Evolutionary conservation across 2,329 filamentous ascomycete species (phyloP), one percentile per base, ranked within the genome.

Genomic region (Aspergillus sp.): DNA sequence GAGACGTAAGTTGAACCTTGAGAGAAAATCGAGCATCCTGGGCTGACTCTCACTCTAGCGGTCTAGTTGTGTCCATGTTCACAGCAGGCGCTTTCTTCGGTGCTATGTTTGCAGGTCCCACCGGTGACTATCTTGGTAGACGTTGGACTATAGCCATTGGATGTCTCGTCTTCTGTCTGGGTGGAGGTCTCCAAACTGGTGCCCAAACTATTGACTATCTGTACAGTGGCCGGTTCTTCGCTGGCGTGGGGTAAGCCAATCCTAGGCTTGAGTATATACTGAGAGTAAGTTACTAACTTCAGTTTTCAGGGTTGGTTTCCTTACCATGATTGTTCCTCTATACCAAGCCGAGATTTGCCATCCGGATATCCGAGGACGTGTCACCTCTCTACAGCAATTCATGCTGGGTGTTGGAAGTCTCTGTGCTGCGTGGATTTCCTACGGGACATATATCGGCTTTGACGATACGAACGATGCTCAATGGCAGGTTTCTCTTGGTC

Each of bases 331-430:
- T 60, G 78, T 88, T 39, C 86, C 89, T 2, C 74, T 93, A 0
- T 93, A 92, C 70, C 90, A 93, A 70, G 89, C 88, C 20, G 90
- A 95, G 68, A 81, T 93, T 22, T 86, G 88, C 3, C 90, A 93
- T 70, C 90, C 90, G 1, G 83, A 82, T 57, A 93, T 93, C 66
- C 84, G 90, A 71, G 90, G 90, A 12, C 80, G 86, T 61, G 83
- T 95, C 33, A 92, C 89, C 0, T 83, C 86, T 30, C 78, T 93
- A 3, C 90, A 93, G 71, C 90, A 93, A 66, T 92, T 93, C 69
- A 93, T 93, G 89, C 72, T 93, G 51, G 90, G 89, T 1, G 83
- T 93, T 27, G 90, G 90, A 56, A 79, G 89, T 15, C 81, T 95
- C 2, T 76, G 86, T 15, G 90, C 90, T 0, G 82, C 86, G 0